Evolutionary conservation across 2,329 filamentous ascomycete species (phyloP), one percentile per base, ranked within the genome.

Genomic region (Pseudocercospora eumusae): DNA sequence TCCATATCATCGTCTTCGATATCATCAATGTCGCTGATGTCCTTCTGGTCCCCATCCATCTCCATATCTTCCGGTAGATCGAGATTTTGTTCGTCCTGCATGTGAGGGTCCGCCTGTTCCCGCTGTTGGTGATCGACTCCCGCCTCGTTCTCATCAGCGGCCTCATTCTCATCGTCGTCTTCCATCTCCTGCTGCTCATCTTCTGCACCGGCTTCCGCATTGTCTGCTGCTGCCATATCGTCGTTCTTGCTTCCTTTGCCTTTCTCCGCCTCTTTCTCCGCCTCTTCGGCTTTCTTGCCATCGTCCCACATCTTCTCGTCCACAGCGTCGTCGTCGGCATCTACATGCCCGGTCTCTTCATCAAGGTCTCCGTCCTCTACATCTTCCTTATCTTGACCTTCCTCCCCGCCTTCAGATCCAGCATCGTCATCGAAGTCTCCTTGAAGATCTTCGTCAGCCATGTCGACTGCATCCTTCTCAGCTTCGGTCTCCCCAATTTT

Each of bases 291-390:
- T 53, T 88, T 83, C 47, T 91, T 88, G 40, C 79, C 87, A 42
- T 92, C 93, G 76, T 99, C 93, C 95, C 95, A 99, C 85, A 98
- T 92, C 81, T 98, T 99, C 79, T 99, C 96, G 74, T 99, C 96
- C 1, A 98, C 90, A 20, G 93, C 92, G 70, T 92, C 90, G 1
- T 93, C 95, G 4, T 90, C 85, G 76, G 98, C 93, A 67, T 97
- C 92, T 74, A 96, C 88, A 56, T 81, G 79, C 9, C 91, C 88
- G n/a, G 88, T 81, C 31, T 87, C 84, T 47, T 87, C 84, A 25
- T 90, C 84, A 31, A 86, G 84, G 15, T 89, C 83, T 31, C 86
- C 85, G 18, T 86, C 85, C 1, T 84, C 83, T 13, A 83, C 85
- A 21, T 68, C 69, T 31, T 70, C 68, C 15, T 73, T 68, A 27